These are phyloP conservation scores for Pseudozyma sp. DNA, from an alignment of 1,284 basidiomycete species.

Conservation along the genomic window DNA sequence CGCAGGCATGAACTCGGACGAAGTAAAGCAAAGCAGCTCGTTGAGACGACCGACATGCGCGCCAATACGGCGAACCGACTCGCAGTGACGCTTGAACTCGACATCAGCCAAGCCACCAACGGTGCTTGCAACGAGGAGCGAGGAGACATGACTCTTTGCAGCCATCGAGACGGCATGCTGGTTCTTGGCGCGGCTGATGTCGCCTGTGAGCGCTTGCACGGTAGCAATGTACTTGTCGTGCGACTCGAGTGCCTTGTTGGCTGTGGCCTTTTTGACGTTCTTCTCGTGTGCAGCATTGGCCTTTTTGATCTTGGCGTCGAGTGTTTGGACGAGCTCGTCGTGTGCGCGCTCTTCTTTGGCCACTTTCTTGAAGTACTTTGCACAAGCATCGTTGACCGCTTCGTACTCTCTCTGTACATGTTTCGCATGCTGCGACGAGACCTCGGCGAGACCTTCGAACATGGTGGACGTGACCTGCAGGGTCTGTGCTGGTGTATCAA, in stretches of 20 bases:
- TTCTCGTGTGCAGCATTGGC: conserved; percentile 65
- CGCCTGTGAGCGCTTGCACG: conserved; percentile 56
- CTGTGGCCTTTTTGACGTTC: conserved; percentile 51
- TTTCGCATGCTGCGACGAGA: conserved; percentile 60
- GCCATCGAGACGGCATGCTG: conserved; percentile 55
- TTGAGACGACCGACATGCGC: conserved; percentile 57
- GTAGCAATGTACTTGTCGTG: conserved; percentile 66
- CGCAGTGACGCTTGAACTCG: conserved; percentile 63
- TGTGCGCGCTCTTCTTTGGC: conserved; percentile 67
- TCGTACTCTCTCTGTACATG: conserved; percentile 66
- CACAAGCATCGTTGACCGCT: conserved; percentile 63
- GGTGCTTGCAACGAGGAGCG: conserved; percentile 52
- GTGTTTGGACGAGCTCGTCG: conserved; percentile 58
- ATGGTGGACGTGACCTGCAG: conserved; percentile 52
- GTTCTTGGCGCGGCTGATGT: conserved; percentile 57
- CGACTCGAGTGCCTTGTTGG: conserved; percentile 52
- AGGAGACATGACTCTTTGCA: conserved; percentile 54
- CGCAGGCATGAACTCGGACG: conserved; percentile 61
- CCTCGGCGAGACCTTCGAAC: conserved; percentile 61
- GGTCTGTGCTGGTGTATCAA: conserved; percentile 56
- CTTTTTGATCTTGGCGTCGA: conserved; percentile 67
- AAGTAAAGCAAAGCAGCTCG: conserved; percentile 59
- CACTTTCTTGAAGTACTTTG: conserved; percentile 66
- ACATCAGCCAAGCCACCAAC: conserved; percentile 62
- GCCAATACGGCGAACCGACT: conserved; percentile 57